phyloP scores from a whole-genome alignment of 1,284 basidiomycete species.

The Apiotrichum laibachii region DNA sequence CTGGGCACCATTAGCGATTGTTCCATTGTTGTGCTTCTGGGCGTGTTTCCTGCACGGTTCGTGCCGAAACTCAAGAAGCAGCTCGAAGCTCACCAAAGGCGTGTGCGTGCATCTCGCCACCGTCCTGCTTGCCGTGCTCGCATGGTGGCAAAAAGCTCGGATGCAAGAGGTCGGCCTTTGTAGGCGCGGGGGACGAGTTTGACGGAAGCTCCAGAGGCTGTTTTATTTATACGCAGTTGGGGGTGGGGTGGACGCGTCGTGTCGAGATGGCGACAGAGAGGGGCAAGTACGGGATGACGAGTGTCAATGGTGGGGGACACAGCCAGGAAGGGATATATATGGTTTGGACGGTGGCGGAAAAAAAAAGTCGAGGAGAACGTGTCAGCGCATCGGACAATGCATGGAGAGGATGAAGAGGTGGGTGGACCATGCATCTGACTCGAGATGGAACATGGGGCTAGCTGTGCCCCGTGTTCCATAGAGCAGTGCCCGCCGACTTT shows the following conservation, averaged over 20 bases:
- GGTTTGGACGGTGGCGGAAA: background rate
- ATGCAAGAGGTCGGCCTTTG: constrained; percentile 37
- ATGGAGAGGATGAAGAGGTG: background rate
- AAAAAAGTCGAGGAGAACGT: background rate
- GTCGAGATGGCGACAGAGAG: too few relatives aligned
- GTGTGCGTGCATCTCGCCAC: constrained; percentile 47
- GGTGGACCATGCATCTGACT: background rate
- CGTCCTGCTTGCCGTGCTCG: constrained; percentile 33
- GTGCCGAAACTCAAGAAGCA: constrained; percentile 8
- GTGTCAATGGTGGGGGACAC: background rate
- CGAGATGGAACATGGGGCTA: background rate
- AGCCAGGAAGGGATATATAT: background rate
- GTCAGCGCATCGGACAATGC: background rate
- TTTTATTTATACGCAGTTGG: too few relatives aligned
- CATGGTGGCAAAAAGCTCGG: constrained; percentile 47
- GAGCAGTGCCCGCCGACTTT: constrained; percentile 3
- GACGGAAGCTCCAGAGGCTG: constrained; percentile 16
- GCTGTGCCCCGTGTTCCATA: background rate
- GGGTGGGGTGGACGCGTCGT: background rate
- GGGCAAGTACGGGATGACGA: background rate
- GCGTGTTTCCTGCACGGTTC: background rate
- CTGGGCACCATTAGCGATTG: constrained; percentile 17
- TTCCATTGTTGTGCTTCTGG: background rate
- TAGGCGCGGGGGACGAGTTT: constrained; percentile 2
- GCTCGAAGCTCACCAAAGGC: constrained; percentile 38